Evolutionary conservation across 208 protist genomes (phyloP), one percentile per base, ranked within the genome.

Genomic region (Trypanosoma melophagium): DNA sequence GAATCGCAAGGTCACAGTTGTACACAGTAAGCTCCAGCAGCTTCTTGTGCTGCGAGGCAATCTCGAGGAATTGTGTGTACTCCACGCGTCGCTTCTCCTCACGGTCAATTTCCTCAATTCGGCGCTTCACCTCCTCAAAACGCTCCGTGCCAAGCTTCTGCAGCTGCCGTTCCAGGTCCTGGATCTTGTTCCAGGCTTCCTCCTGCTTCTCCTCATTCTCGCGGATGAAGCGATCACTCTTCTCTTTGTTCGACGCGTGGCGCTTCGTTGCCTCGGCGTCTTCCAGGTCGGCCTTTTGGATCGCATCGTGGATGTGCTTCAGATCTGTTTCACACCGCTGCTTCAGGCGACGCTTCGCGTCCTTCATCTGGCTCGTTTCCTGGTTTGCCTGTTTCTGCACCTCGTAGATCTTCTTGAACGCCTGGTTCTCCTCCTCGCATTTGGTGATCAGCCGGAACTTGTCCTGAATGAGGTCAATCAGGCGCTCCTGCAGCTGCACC

Each of bases 381-480:
- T 83, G 78, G 69, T 83, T 80, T 21, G 78, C 78, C 74, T 83
- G 69, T 63, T 83, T 83, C 74, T 83, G 78, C 69, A 83, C 78
- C 62, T 92, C 86, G 62, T 85, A 80, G 70, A 92, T 83, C 73
- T 85, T 79, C 74, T 84, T 82, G 75, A 91, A 91, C 44, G 73
- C 74, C 57, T 74, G 62, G 72, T 92, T 92, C 79, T 92, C 86
- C 64, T 92, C 86, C 69, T 92, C 86, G 57, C 73, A 81, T 71
- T 89, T 85, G 45, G 67, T 68, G 60, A 92, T 89, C 53, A 92
- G 57, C 13, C 78, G 60, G 71, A 92, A 92, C 80, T 92, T 92
- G 76, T 89, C 83, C 71, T 81, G 76, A 28, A 89, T 66, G 58
- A 89, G 77, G 61, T 92, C 83, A 55, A 92, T 88, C 42, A 92